phyloP scores from a whole-genome alignment of 1,284 basidiomycete species.

The Coniophora puteana region DNA sequence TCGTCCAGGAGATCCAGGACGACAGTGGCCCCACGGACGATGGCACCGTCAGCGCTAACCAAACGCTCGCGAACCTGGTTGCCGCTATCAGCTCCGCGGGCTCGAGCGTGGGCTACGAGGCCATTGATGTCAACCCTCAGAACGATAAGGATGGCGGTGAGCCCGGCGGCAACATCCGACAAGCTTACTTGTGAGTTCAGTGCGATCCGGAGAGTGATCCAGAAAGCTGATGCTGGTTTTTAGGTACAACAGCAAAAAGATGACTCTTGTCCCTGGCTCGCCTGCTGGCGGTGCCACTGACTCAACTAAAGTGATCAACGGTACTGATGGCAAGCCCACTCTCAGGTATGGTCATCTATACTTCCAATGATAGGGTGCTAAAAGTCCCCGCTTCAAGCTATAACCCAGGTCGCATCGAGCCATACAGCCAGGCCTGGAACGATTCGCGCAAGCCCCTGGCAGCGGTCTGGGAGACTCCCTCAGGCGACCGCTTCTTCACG shows the following conservation, averaged over 20 bases:
- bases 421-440: slow-evolving; percentile 53
- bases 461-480: slow-evolving; percentile 49
- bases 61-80: slow-evolving; percentile 49
- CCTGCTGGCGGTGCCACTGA: slow-evolving; percentile 47
- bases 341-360: slow-evolving; percentile 47
- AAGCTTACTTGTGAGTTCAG: slow-evolving; percentile 45
- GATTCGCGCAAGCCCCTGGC: slow-evolving; percentile 60
- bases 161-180: slow-evolving; percentile 64
- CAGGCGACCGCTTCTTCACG: slow-evolving; percentile 49
- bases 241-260: slow-evolving; percentile 47
- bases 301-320: slow-evolving; percentile 37
- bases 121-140: slow-evolving; percentile 48
- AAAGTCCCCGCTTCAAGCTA: slow-evolving; percentile 34
- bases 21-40: slow-evolving; percentile 54
- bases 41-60: slow-evolving; percentile 50
- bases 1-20: slow-evolving; percentile 67
- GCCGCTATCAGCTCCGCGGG: slow-evolving; percentile 45
- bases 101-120: slow-evolving; percentile 42
- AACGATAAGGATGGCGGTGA: slow-evolving; percentile 59
- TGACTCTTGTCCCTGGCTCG: slow-evolving; percentile 47
- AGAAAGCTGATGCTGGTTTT: neutral
- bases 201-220: neutral
- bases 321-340: slow-evolving; percentile 32
- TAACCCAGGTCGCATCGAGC: slow-evolving; percentile 64
- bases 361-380: neutral